A percentile compares a stretch with the other conserved stretches of the same genome.
These are phyloP conservation scores for Lipomyces japonicus DNA, from an alignment of 805 yeast genomes.

Conservation along the genomic window DNA sequence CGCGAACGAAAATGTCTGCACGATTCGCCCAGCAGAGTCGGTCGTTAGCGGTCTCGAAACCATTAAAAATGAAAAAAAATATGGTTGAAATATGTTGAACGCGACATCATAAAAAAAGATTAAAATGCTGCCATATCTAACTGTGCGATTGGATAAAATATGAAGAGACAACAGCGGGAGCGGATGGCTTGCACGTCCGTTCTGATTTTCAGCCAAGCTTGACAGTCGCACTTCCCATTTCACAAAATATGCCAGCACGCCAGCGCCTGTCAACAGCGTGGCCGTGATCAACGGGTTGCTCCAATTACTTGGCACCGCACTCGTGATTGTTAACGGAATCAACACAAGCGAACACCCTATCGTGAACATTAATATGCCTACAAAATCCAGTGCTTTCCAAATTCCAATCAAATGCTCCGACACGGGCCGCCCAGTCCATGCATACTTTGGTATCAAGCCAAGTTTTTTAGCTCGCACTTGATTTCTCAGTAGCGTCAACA, in stretches of 20 bases:
- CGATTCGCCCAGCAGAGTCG: conserved; percentile 57
- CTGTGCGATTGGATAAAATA: conserved; percentile 58
- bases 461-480: conserved; percentile 24
- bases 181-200: conserved; percentile 15
- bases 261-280: conserved; percentile 57
- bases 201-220: conserved; percentile 20
- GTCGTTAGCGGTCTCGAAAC: conserved; percentile 49
- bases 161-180: conserved; percentile 54
- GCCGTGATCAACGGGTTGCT: conserved; percentile 49
- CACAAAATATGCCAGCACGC: conserved; percentile 48
- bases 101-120: conserved; percentile 55
- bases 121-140: conserved; percentile 58
- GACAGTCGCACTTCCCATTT: conserved; percentile 54
- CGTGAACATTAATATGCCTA: conserved; percentile 53
- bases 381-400: conserved; percentile 51
- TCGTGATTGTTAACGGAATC: conserved; percentile 65
- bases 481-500: conserved; percentile 24
- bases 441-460: conserved; percentile 19
- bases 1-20: conserved; percentile 55
- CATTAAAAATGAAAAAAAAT: conserved; percentile 56
- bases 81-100: conserved; percentile 61
- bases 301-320: conserved; percentile 52
- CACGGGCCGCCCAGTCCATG: conserved; percentile 10
- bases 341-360: conserved; percentile 55
- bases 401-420: conserved; percentile 1